Percentiles rank a stretch among this genome's conserved stretches.
Evolutionary conservation across 1,284 basidiomycete genomes (phyloP).

Genomic region (Puccinia sorghi): DNA sequence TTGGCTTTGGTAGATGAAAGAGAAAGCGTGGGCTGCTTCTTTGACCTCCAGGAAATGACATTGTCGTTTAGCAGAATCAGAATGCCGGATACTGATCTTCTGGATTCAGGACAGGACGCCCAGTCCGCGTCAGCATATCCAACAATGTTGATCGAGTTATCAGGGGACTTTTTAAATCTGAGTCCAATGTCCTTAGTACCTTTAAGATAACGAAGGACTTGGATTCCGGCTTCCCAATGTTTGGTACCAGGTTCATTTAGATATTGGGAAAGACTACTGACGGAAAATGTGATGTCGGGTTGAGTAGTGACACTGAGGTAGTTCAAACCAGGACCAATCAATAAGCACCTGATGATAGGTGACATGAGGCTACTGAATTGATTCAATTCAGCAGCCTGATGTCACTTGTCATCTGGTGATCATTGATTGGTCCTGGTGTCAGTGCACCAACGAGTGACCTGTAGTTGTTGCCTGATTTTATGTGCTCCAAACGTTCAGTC

Average conservation of each 20-base stretch:
- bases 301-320: neutral
- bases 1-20: constrained; percentile 61
- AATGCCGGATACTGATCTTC: constrained; percentile 60
- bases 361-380: no score
- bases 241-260: neutral
- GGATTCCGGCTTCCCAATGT: neutral
- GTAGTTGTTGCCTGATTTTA: neutral
- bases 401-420: no score
- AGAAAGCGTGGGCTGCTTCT: constrained; percentile 59
- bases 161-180: constrained; percentile 53
- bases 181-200: constrained; percentile 57
- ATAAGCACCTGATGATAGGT: no score
- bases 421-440: no score
- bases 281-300: neutral
- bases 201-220: neutral
- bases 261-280: neutral
- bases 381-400: no score
- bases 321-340: no score
- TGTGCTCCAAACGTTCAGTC: no score
- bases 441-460: neutral
- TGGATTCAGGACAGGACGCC: constrained; percentile 57
- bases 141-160: constrained; percentile 51
- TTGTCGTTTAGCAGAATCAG: constrained; percentile 57
- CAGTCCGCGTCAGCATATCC: constrained; percentile 62
- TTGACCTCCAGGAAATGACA: constrained; percentile 60